Percentiles rank a stretch among this genome's conserved stretches.
phyloP scores from a whole-genome alignment of 768 basidiomycete species.

The Hemileccinum rubropunctum region DNA sequence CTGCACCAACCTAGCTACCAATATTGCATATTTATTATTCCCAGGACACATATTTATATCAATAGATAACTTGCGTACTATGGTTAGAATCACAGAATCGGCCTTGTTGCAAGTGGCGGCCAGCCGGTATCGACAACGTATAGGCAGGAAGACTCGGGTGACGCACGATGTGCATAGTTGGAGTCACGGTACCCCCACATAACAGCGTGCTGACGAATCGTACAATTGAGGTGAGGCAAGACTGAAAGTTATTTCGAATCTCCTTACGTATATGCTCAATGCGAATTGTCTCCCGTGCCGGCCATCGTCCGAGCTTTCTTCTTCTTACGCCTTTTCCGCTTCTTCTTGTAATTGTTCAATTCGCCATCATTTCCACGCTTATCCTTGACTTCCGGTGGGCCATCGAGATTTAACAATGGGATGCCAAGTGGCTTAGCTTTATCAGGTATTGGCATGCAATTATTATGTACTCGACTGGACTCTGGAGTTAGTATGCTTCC shows the following conservation, averaged over 20 bases:
- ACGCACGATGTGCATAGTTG: background rate
- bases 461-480: slow-evolving; percentile 2
- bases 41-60: slow-evolving; percentile 20
- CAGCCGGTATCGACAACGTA: background rate
- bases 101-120: background rate
- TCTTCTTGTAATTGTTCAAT: slow-evolving; percentile 46
- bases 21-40: slow-evolving; percentile 16
- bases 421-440: slow-evolving; percentile 19
- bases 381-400: slow-evolving; percentile 36
- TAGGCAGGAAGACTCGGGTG: background rate
- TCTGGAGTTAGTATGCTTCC: slow-evolving; percentile 1
- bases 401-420: slow-evolving; percentile 56
- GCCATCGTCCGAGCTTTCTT: slow-evolving; percentile 41
- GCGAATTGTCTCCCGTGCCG: slow-evolving; percentile 17
- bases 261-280: slow-evolving; percentile 18
- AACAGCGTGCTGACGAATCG: slow-evolving; percentile 4
- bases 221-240: background rate
- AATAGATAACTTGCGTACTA: slow-evolving; percentile 6
- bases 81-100: background rate
- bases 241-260: background rate
- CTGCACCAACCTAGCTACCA: background rate
- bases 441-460: slow-evolving; percentile 7
- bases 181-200: background rate
- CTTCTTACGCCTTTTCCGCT: slow-evolving; percentile 50
- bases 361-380: slow-evolving; percentile 13